Base-by-base conservation (phyloP, 2,329 filamentous ascomycete genomes). In the Ascochyta lentis region DNA sequence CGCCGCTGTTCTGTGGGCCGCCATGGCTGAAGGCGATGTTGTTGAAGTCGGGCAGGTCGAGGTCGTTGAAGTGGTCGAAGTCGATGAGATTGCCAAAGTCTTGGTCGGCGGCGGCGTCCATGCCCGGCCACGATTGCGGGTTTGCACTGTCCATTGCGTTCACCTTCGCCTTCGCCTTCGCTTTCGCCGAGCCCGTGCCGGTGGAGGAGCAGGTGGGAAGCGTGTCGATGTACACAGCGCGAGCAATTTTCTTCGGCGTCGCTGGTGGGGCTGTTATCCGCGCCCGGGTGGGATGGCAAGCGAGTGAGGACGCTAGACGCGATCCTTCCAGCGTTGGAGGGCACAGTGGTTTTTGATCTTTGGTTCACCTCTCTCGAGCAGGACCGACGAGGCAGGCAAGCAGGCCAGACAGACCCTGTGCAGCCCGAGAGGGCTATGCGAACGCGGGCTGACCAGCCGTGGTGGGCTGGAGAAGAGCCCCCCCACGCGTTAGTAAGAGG, bases 71-170 rank as follows among this genome's bases (percentile, higher is more conserved):
- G 53, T 64, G 56, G 56, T 66, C 68, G 37, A 74, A 71, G 65
- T 80, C 76, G 63, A 81, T 76, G 41, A 81, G 70, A 55, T 74
- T 76, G 54, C 69, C 72, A 49, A 80, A 76, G 57, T 80, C 76
- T 34, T 69, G 66, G 19, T 80, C 72, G 27, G 76, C 70, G 33
- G 75, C 66, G 34, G 72, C 64, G 56, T 74, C 74, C 77, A 80
- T 77, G 56, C 66, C 71, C 42, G 75, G 68, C 79, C 78, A 81
- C 60, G 74, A 58, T 58, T 71, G 64, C 29, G 63, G 56, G 43
- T 60, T 64, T 33, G 65, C 59, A 59, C 66, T 65, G 67, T 74
- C 65, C 73, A 75, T 77, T 47, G 60, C 65, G 59, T 54, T 65
- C 49, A 3, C 19, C 19, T 19, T 19, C 19, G 16, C 16, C 16